Evolutionary conservation across 2,329 filamentous ascomycete genomes (phyloP).

Genomic region (Capronia americana): DNA sequence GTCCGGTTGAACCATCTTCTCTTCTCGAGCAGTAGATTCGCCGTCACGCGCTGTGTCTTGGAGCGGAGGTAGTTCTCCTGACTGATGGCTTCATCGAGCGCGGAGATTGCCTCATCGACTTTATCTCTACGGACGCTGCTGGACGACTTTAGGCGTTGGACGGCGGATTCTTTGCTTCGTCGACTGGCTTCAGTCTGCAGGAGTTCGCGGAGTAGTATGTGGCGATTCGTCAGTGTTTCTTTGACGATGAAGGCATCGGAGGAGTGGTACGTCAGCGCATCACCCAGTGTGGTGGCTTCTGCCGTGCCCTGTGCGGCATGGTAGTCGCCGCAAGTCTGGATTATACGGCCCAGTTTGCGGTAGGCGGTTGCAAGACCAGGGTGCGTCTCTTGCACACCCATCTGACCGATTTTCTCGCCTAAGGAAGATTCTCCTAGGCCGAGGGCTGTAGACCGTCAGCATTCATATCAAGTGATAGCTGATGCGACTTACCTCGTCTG

Average conservation of each 20-base stretch:
- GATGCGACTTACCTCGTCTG: slow-evolving; percentile 73
- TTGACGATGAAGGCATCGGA: slow-evolving; percentile 97
- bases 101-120: slow-evolving; percentile 93
- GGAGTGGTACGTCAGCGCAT: slow-evolving; percentile 93
- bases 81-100: slow-evolving; percentile 83
- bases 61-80: slow-evolving; percentile 81
- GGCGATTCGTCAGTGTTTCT: slow-evolving; percentile 95
- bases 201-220: slow-evolving; percentile 92
- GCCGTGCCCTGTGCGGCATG: slow-evolving; percentile 96
- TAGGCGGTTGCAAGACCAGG: slow-evolving; percentile 87
- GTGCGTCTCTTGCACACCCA: slow-evolving; percentile 91
- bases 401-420: slow-evolving; percentile 83
- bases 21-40: slow-evolving; percentile 86
- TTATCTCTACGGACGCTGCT: slow-evolving; percentile 90
- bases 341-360: slow-evolving; percentile 89
- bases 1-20: slow-evolving; percentile 90
- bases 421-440: slow-evolving; percentile 92
- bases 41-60: slow-evolving; percentile 87
- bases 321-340: slow-evolving; percentile 92
- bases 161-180: slow-evolving; percentile 80
- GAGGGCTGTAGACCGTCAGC: slow-evolving; percentile 75
- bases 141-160: slow-evolving; percentile 85
- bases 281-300: slow-evolving; percentile 91
- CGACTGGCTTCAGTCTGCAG: slow-evolving; percentile 87
- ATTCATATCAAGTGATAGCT: slow-evolving; percentile 13